Evolutionary conservation across 2,329 filamentous ascomycete genomes (phyloP).

Genomic region (Ophiostoma piceae): DNA sequence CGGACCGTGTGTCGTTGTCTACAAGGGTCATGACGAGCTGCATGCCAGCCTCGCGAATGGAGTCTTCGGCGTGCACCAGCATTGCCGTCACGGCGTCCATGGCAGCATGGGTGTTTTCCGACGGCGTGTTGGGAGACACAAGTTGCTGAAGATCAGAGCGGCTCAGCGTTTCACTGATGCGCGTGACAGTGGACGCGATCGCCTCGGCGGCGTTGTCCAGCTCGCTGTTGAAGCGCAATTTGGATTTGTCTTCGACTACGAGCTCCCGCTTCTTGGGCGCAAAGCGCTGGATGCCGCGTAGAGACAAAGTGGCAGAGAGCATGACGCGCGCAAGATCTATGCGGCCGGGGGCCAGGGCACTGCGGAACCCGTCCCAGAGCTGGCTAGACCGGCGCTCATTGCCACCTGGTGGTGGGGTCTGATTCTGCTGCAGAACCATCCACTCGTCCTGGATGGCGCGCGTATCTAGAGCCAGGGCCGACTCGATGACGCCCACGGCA

Average conservation of each 20-base stretch:
- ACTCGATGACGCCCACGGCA: slow-evolving; percentile 60
- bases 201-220: slow-evolving; percentile 52
- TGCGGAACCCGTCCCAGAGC: slow-evolving; percentile 73
- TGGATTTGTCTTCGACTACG: slow-evolving; percentile 40
- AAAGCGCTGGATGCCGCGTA: slow-evolving; percentile 73
- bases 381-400: slow-evolving; percentile 64
- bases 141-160: slow-evolving; percentile 62
- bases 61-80: slow-evolving; percentile 73
- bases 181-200: slow-evolving; percentile 70
- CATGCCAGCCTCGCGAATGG: slow-evolving; percentile 72
- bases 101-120: slow-evolving; percentile 49
- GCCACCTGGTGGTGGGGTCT: slow-evolving; percentile 59
- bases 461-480: slow-evolving; percentile 65
- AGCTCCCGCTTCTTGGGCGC: slow-evolving; percentile 47
- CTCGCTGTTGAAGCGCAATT: slow-evolving; percentile 70
- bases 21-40: slow-evolving; percentile 80
- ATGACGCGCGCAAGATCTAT: slow-evolving; percentile 70
- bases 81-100: slow-evolving; percentile 69
- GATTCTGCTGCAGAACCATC: slow-evolving; percentile 55
- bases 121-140: slow-evolving; percentile 48
- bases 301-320: slow-evolving; percentile 61
- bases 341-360: slow-evolving; percentile 60
- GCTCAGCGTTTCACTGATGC: slow-evolving; percentile 66
- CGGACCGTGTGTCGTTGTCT: slow-evolving; percentile 52
- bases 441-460: slow-evolving; percentile 65